Evolutionary conservation across 2,329 filamentous ascomycete species (phyloP), one percentile per base, ranked within the genome.

Genomic region (Cladosporium oxysporum): DNA sequence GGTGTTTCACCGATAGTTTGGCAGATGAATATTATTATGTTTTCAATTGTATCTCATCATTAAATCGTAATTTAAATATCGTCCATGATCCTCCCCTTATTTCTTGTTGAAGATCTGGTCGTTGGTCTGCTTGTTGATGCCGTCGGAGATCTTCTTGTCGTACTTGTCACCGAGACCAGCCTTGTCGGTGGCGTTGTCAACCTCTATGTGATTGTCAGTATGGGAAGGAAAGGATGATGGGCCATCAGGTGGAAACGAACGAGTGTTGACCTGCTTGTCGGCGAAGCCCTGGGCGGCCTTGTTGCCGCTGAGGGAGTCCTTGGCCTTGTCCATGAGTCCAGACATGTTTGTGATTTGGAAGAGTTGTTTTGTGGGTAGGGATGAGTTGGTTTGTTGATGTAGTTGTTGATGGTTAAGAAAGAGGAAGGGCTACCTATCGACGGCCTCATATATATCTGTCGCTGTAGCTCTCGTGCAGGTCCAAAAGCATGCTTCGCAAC

Each of bases 71-170:
- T 10, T 12, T n/a, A 14, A 35, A 52, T 0, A 28, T 31, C 26
- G 5, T n/a, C 4, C 28, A 21, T 23, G 18, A n/a, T 12, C 52
- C 26, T 21, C 29, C 29, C 4, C n/a, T 12, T 62, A 47, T 31
- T 62, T 52, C 47, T 62, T 62, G 31, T 50, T 14, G 59, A 62
- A 62, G 44, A 62, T 29, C 44, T 62, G 59, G 31, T 62, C 59
- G 59, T 62, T 47, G 59, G 52, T 68, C 64, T 71, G 69, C 66
- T 71, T 71, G 62, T 71, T 70, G 60, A 71, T 65, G 33, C 67
- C 65, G 41, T 71, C 70, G 50, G 69, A 68, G 66, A 71, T 71
- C 67, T 71, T 70, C 59, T 70, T 67, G 37, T 71, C 70, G 66
- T 71, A 71, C 64, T 71, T 71, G 66, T 71, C 70, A 16, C 70